Base-by-base conservation (phyloP, 768 basidiomycete species). In the Trametes coccinea region DNA sequence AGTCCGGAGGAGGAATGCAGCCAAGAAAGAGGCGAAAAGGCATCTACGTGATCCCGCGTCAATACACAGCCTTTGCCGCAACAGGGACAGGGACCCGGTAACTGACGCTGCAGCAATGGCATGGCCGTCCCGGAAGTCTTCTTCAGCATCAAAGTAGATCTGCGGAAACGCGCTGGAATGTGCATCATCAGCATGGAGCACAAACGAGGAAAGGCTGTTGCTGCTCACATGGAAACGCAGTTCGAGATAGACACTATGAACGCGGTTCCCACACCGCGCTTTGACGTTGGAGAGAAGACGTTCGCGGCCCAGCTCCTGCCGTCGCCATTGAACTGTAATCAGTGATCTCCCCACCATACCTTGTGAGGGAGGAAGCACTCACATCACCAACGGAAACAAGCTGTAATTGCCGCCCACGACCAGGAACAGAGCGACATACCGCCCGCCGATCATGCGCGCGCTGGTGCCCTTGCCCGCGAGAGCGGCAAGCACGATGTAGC, bases 161-260 rank as follows among this genome's bases (percentile, higher is more conserved):
- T 84, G 84, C 14, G 83, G 84, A 0, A 82, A 80, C 0, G 83
- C 83, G 44, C 83, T 83, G 60, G 22, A 31, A 33, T 6, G 44
- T 29, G 48, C 48, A 22, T 16, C 8, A 16, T 43, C 5, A 43
- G n/a, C 27, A 31, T 13, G 30, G 3, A 31, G 30, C 11, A 31
- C 11, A 30, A 48, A 48, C 29, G 48, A 2, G 29, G 9, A 4
- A 13, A 30, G 6, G 47, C 17, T 5, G 2, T 22, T 22, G 62
- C 31, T 10, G 68, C 80, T 59, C 53, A 83, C 82, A 84, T 84
- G 3, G 82, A 84, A 11, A 85, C 76, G 63, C 79, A 81, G 66
- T 84, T 85, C 17, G 82, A 82, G 47, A 85, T 79, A 1, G 83
- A 84, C 27, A 84, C 82, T 46, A 84, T 81, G 67, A 85, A 84